Base-by-base conservation (phyloP, 345 rosid genomes). In the Lenwebbia sp. region DNA sequence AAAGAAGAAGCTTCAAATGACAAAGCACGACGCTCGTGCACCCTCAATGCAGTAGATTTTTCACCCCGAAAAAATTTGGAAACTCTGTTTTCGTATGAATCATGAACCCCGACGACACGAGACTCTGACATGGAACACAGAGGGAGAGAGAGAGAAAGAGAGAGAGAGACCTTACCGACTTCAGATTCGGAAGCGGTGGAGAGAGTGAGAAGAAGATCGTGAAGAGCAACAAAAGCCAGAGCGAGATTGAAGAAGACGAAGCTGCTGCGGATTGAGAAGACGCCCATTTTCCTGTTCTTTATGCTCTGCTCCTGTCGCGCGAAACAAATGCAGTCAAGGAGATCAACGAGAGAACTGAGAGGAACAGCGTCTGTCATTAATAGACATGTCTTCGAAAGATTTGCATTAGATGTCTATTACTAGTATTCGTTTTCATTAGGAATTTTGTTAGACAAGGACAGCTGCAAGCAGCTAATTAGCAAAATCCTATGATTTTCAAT, bases 101-200 rank as follows among this genome's bases (percentile, higher is more conserved):
- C 40, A 5, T 60, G 30, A 60, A 60, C 74, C 65, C 6, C 13
- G 37, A 30, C 23, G 5, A 65, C 23, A 65, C 22, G 12, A 7
- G 11, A 65, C 12, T 30, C 44, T 65, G 76, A 33, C 47, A 37
- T 70, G 37, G 78, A 70, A 70, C 44, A 2, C 41, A 28, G 25
- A 62, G 6, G 23, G 1, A 5, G 33, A 56, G 56, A 19, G n/a
- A 52, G 28, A 56, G 56, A 19, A 22, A 52, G 28, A 60, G n/a
- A 17, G n/a, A 84, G 50, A 50, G 19, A 37, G 60, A 88, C 19
- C 88, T 82, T 89, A 91, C 91, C 92, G 82, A 47, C 86, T 89
- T 91, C 91, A 86, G 86, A 50, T 21, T 55, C 37, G 83, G 85
- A 83, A 83, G 90, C 89, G 40, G 53, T 51, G 85, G 76, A 83